Evolutionary conservation across 2,329 filamentous ascomycete genomes (phyloP).

Genomic region (Sporothrix sp.): DNA sequence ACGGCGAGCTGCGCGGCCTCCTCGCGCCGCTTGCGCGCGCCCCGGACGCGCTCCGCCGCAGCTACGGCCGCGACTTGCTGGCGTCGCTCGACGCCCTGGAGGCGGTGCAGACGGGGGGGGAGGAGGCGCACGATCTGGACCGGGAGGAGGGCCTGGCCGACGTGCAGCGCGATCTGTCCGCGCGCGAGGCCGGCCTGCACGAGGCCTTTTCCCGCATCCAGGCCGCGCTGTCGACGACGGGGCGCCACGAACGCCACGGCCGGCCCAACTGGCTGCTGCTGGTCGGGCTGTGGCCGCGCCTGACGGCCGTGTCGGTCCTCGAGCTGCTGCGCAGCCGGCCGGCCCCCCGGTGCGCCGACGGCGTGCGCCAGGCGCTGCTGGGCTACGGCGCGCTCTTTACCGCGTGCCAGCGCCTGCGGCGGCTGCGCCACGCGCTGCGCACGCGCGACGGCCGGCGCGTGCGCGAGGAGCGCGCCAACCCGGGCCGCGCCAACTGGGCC

Average conservation of each 20-base stretch:
- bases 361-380: slow-evolving; percentile 32
- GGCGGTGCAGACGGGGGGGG: no score
- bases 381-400: slow-evolving; percentile 35
- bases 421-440: slow-evolving; percentile 29
- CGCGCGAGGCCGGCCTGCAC: no score
- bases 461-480: slow-evolving; percentile 35
- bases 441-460: slow-evolving; percentile 22
- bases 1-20: slow-evolving; percentile 26
- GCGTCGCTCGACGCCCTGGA: slow-evolving; percentile 17
- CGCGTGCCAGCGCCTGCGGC: slow-evolving; percentile 33
- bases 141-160: no score
- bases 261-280: slow-evolving; percentile 30
- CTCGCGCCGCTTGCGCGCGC: slow-evolving; percentile 23
- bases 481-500: slow-evolving; percentile 48
- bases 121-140: no score
- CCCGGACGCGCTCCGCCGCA: slow-evolving; percentile 8
- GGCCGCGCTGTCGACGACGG: no score
- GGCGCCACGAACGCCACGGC: no score
- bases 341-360: slow-evolving; percentile 22
- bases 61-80: slow-evolving; percentile 18
- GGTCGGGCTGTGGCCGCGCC: slow-evolving; percentile 36
- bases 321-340: slow-evolving; percentile 34
- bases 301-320: slow-evolving; percentile 35
- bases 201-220: no score
- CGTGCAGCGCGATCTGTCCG: no score